Evolutionary conservation across 2,329 filamentous ascomycete genomes (phyloP), one percentile per base, ranked within the genome.

Genomic region (Colletotrichum sp.): DNA sequence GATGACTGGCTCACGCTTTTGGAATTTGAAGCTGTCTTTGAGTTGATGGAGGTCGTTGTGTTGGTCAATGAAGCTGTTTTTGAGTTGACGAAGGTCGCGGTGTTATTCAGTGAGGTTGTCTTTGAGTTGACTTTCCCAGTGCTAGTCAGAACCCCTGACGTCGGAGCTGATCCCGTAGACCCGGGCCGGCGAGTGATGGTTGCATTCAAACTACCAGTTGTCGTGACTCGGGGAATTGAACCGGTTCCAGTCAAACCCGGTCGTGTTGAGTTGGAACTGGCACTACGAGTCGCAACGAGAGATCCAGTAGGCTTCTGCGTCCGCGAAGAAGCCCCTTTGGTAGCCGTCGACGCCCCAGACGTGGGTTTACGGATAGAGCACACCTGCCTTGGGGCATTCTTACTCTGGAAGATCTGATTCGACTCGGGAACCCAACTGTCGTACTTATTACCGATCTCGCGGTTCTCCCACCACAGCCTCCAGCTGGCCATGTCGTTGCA

Each of bases 381-480:
- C n/a, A 52, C 43, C 43, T 52, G 43, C n/a, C 43, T 52, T 6
- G 43, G 43, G 10, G 43, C 43, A 52, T 52, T 52, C 43, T 52
- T 52, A 52, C 43, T 52, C 43, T 52, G 6, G 52, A 68, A 60
- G 30, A 68, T 58, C 52, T 68, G 66, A 30, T 22, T 27, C 22
- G 22, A 16, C 15, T n/a, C 48, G 6, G 66, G 66, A 18, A 25
- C 12, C 66, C 66, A 68, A 15, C n/a, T 16, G 25, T 68, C 66
- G 16, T n/a, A 36, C 32, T 52, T 52, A n/a, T 70, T 83, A 83
- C 74, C 78, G 70, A 82, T 84, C 82, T 4, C 79, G 79, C 48
- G 78, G 82, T 77, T 78, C 66, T 74, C 71, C 18, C 65, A 32
- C 66, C 66, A 74, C 10, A 74, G 34, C 13, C 71, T 60, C 71